Conservation (phyloP, 2,329 filamentous ascomycete species). For the Alternaria postmessia region DNA sequence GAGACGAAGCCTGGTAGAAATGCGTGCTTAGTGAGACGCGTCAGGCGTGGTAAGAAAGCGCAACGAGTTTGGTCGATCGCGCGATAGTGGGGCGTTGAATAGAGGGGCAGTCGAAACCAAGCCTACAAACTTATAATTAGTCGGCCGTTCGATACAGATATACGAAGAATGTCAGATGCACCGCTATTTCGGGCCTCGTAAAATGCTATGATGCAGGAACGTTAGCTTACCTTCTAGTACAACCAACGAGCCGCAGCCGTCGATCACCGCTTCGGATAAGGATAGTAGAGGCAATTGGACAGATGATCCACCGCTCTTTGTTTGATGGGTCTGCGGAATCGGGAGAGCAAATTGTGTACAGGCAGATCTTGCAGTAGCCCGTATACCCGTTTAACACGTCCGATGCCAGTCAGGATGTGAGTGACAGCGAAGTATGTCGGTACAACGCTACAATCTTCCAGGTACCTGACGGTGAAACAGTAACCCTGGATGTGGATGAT, state of each 20-base stretch:
- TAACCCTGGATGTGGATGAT: slow-evolving; percentile 6
- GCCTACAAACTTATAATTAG: not conserved
- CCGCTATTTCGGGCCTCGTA: slow-evolving; percentile 8
- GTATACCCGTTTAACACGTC: not conserved
- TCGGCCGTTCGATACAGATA: slow-evolving; percentile 3
- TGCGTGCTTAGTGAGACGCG: slow-evolving; percentile 19
- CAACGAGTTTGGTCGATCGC: slow-evolving; percentile 12
- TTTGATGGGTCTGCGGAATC: slow-evolving; percentile 13
- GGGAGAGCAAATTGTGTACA: not conserved
- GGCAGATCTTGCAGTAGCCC: slow-evolving; percentile 7
- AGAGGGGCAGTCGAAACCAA: slow-evolving; percentile 10
- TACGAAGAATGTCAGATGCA: slow-evolving; percentile 3
- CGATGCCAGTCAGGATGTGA: slow-evolving; percentile 9
- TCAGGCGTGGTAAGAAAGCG: slow-evolving; percentile 15
- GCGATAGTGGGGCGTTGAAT: slow-evolving; percentile 11
- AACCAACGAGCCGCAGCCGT: slow-evolving; percentile 11
- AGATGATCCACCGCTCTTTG: slow-evolving; percentile 40
- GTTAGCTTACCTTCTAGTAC: slow-evolving; percentile 8
- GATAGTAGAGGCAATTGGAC: slow-evolving; percentile 40
- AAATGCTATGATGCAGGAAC: slow-evolving; percentile 1
- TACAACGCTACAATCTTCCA: slow-evolving; percentile 30
- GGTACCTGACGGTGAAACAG: slow-evolving; percentile 15
- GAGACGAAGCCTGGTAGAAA: slow-evolving; percentile 18
- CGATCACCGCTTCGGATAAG: slow-evolving; percentile 14
- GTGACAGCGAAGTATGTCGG: slow-evolving; percentile 5